Conservation (phyloP, 1,284 basidiomycete species). For the Sanguinoderma infundibulare region DNA sequence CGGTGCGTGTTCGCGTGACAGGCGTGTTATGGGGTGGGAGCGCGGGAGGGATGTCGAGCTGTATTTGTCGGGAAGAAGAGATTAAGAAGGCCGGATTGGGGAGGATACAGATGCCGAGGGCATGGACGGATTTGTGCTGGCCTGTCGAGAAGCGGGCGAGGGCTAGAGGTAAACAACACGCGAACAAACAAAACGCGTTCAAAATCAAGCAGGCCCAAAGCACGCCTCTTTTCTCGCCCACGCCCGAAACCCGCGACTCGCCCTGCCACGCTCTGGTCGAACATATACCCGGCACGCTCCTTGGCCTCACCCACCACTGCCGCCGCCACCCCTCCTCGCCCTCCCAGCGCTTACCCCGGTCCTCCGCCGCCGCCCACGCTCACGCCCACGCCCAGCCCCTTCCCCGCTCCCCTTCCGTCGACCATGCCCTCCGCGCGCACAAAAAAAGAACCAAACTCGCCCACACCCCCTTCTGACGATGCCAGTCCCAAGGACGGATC, state of each 20-base stretch:
- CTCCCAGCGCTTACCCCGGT: slow-evolving; percentile 15
- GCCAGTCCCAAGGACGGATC: slow-evolving; percentile 51
- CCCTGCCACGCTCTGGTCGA: slow-evolving; percentile 6
- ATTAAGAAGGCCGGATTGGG: slow-evolving; percentile 12
- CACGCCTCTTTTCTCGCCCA: neutral
- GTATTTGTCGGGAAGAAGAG: slow-evolving; percentile 1
- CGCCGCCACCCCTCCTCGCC: neutral
- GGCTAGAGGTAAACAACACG: slow-evolving; percentile 10
- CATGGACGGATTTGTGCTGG: slow-evolving; percentile 7
- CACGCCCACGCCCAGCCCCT: slow-evolving; percentile 34
- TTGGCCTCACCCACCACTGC: slow-evolving; percentile 6
- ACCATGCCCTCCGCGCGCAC: slow-evolving; percentile 68
- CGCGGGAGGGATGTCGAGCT: neutral
- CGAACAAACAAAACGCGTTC: slow-evolving; percentile 31
- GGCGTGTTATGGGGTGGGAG: neutral
- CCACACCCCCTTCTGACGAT: slow-evolving; percentile 68
- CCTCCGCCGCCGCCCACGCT: slow-evolving; percentile 30
- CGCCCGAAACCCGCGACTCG: slow-evolving; percentile 8
- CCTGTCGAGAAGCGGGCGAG: neutral
- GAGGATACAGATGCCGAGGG: slow-evolving; percentile 10
- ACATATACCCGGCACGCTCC: slow-evolving; percentile 4
- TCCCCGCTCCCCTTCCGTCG: slow-evolving; percentile 32
- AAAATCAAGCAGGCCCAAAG: slow-evolving; percentile 21
- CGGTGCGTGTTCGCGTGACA: slow-evolving; percentile 27
- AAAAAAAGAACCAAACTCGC: slow-evolving; percentile 66